phyloP scores from a whole-genome alignment of 2,329 filamentous ascomycete species.

The Colletotrichum siamense region DNA sequence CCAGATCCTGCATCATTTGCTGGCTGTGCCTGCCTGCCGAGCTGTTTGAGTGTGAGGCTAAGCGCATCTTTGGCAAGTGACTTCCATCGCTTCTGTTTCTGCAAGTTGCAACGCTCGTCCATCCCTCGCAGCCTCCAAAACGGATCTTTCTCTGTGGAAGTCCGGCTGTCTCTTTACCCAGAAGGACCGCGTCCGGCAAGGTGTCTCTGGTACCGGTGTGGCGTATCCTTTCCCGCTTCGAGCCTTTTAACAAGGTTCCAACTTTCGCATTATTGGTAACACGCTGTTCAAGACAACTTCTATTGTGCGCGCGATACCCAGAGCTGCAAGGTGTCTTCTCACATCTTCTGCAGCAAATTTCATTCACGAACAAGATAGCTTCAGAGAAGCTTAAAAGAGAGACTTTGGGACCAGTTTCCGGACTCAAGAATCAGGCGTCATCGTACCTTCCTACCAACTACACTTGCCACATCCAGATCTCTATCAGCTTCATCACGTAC shows the following conservation, averaged over 20 bases:
- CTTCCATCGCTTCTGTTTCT: not conserved
- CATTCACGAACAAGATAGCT: not conserved
- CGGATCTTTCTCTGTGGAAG: not conserved
- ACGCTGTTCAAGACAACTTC: not conserved
- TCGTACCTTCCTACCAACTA: not conserved
- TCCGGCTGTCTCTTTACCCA: not conserved
- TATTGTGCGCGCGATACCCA: not conserved
- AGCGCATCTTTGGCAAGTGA: not conserved
- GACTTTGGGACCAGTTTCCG: not conserved
- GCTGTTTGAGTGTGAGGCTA: not conserved
- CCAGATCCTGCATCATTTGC: not conserved
- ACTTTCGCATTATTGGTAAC: conserved; percentile 5
- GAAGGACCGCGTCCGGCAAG: not conserved
- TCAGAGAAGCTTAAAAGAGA: not conserved
- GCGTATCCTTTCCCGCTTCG: not conserved
- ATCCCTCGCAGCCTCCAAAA: not conserved
- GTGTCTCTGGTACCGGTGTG: not conserved
- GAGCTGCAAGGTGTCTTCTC: not conserved
- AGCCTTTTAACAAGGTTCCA: not conserved
- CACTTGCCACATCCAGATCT: not conserved
- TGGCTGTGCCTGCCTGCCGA: not conserved
- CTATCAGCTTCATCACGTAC: not conserved
- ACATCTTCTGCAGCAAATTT: not conserved
- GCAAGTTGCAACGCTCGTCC: not conserved
- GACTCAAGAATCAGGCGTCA: not conserved